Base-by-base conservation (phyloP, 148 eudicot genomes). In the Rhododendron simsii region DNA sequence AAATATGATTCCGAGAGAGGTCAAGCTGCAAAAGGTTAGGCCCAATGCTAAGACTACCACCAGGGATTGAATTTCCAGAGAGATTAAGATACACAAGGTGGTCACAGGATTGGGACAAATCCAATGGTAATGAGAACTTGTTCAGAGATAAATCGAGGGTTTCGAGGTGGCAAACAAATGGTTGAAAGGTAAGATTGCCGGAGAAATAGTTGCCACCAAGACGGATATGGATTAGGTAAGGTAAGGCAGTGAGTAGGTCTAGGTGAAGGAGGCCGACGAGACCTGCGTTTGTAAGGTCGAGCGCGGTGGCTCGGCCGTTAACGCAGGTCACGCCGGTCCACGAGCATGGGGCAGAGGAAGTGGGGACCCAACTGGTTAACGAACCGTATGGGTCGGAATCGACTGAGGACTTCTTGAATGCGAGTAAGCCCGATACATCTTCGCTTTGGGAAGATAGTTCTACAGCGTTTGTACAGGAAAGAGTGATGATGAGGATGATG, bases 311-410 rank as follows among this genome's bases (percentile, higher is more conserved):
- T 11, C 77, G n/a, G 59, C 88, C 81, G 63, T 75, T 85, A 7
- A 89, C 85, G 81, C 93, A 89, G 0, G 87, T 69, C 39, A 91
- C 88, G 13, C 93, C 93, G 20, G 37, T 84, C 93, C 93, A 91
- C 3, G 83, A 85, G 71, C 93, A 91, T 5, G 93, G 87, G 85
- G 13, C 84, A 9, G 89, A 83, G 78, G 93, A 85, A 63, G 88
- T 28, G 8, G 86, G 4, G 5, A 20, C 35, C 93, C 93, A 91
- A 50, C 75, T 59, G 1, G 26, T 48, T 67, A 91, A 88, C 39
- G 39, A 81, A 37, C 90, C 88, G 10, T 88, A 87, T 37, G 90
- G 90, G 53, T 91, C 91, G 21, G 80, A 20, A 73, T 81, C 87
- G 47, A 91, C 73, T 9, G 93, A 91, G 48, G 86, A 90, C 30